Conservation (phyloP, 2,329 filamentous ascomycete genomes). For the Arthrobotrys conoides region DNA sequence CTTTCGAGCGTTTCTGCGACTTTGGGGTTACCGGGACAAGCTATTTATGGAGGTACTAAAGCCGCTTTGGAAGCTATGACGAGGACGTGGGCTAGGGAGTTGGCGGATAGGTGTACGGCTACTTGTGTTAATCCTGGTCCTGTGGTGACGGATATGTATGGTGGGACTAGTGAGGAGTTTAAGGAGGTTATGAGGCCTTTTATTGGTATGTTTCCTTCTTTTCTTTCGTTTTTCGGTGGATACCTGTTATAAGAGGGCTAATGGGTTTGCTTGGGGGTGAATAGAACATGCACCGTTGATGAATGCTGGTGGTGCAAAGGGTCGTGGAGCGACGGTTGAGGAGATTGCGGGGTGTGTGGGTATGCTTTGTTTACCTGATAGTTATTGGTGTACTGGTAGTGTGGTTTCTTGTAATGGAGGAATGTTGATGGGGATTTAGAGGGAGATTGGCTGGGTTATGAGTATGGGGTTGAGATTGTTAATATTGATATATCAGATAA, state of each 20-base stretch:
- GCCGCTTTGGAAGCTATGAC: slow-evolving; percentile 79
- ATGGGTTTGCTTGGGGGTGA: slow-evolving; percentile 66
- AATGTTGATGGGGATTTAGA: slow-evolving; percentile 72
- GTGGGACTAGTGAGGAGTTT: slow-evolving; percentile 72
- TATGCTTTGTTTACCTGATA: slow-evolving; percentile 80
- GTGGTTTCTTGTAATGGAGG: slow-evolving; percentile 86
- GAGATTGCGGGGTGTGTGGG: slow-evolving; percentile 83
- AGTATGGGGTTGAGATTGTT: too few species aligned
- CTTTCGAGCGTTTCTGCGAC: slow-evolving; percentile 74
- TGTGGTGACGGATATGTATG: slow-evolving; percentile 78
- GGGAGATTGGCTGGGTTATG: not conserved
- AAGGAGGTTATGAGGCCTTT: slow-evolving; percentile 74
- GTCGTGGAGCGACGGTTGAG: slow-evolving; percentile 75
- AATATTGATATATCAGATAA: too few species aligned
- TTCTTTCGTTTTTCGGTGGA: not conserved
- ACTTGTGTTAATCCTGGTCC: slow-evolving; percentile 78
- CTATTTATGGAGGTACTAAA: slow-evolving; percentile 69
- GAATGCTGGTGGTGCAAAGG: slow-evolving; percentile 69
- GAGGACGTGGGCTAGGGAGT: slow-evolving; percentile 76
- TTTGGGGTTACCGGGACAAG: slow-evolving; percentile 68
- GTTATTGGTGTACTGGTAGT: slow-evolving; percentile 83
- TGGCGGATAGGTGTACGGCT: slow-evolving; percentile 75
- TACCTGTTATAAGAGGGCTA: not conserved
- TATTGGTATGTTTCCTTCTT: slow-evolving; percentile 66
- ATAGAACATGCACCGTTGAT: slow-evolving; percentile 74